These are phyloP conservation scores for Aspergillus ochraceoroseus DNA, from an alignment of 2,329 filamentous ascomycete species.

Conservation along the genomic window DNA sequence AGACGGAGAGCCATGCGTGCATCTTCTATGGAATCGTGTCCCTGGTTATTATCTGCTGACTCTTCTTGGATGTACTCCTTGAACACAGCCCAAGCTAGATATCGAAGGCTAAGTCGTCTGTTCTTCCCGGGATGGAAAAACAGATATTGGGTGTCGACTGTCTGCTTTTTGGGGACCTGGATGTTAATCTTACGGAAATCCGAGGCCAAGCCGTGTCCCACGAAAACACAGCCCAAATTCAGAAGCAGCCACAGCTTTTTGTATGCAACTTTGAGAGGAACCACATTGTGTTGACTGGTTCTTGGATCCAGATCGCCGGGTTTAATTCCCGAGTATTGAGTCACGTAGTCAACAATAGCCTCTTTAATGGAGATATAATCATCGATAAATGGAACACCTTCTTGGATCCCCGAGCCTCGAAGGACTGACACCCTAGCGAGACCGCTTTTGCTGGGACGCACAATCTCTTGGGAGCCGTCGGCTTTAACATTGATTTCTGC, in stretches of 20 bases:
- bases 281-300: constrained; percentile 73
- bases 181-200: constrained; percentile 99
- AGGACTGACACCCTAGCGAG: constrained; percentile 91
- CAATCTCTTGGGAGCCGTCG: constrained; percentile 85
- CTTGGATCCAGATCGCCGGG: constrained; percentile 76
- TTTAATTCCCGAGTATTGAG: constrained; percentile 86
- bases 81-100: constrained; percentile 84
- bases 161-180: constrained; percentile 80
- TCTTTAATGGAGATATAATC: constrained; percentile 93
- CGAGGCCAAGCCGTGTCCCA: constrained; percentile 88
- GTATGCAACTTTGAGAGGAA: constrained; percentile 85
- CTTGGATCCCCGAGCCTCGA: constrained; percentile 67
- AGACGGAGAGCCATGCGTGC: constrained; percentile 84
- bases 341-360: constrained; percentile 90
- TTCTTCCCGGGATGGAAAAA: constrained; percentile 78
- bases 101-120: constrained; percentile 84
- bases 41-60: constrained; percentile 47
- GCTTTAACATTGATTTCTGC: constrained; percentile 96
- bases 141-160: constrained; percentile 89
- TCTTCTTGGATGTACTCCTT: constrained; percentile 91
- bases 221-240: constrained; percentile 88
- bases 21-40: constrained; percentile 92
- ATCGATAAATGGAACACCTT: constrained; percentile 87
- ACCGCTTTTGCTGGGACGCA: constrained; percentile 82
- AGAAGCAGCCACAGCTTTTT: constrained; percentile 97